A percentile compares a stretch with the other conserved stretches of the same genome.
Conservation (phyloP, 2,329 filamentous ascomycete genomes). For the Fusarium compactum region DNA sequence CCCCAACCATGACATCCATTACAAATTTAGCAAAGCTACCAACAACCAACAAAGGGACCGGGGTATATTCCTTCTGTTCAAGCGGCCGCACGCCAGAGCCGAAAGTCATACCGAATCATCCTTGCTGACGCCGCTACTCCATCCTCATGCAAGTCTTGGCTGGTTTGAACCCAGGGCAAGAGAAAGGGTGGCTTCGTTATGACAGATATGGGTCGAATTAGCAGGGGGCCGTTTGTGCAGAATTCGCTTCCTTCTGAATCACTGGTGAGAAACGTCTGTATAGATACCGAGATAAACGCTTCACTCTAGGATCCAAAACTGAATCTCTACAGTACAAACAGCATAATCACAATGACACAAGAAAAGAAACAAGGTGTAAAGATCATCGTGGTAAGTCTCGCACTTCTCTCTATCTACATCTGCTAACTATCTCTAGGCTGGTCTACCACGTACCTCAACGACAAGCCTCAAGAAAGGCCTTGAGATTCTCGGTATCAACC, state of each 20-base stretch:
- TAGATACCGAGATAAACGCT: slow-evolving; percentile 10
- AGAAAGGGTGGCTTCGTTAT: neutral
- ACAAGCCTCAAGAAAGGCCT: slow-evolving; percentile 40
- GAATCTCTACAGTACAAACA: neutral
- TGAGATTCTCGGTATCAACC: slow-evolving; percentile 27
- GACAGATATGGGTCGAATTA: neutral
- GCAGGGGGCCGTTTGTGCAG: neutral
- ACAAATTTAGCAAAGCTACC: neutral
- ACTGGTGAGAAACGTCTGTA: neutral
- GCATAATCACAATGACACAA: slow-evolving; percentile 5
- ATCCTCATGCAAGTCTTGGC: neutral
- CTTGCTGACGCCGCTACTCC: neutral
- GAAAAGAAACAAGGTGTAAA: slow-evolving; percentile 14
- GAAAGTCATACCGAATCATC: neutral
- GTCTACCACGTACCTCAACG: slow-evolving; percentile 33
- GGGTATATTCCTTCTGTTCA: neutral
- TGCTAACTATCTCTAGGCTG: slow-evolving; percentile 17
- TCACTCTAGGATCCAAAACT: neutral
- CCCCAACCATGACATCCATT: neutral
- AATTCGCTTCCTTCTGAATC: neutral
- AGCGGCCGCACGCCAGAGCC: slow-evolving; percentile 13
- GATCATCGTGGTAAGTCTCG: slow-evolving; percentile 32
- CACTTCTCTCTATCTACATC: neutral
- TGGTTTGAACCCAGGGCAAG: neutral
- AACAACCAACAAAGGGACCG: neutral